phyloP scores from a whole-genome alignment of 106 monocot species.

The Xerophyta viscosa region DNA sequence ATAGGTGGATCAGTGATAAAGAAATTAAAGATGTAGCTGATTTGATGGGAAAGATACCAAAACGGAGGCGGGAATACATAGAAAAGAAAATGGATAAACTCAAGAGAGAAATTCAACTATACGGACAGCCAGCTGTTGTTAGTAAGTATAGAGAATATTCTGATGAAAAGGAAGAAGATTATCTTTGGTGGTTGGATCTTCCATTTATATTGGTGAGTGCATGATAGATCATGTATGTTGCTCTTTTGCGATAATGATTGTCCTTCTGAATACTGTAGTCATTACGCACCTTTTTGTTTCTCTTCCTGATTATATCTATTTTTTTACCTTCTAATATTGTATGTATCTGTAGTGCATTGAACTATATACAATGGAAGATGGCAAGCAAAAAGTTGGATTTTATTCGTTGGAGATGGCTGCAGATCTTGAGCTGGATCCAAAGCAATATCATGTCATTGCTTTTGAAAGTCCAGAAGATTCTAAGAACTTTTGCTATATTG shows the following conservation, averaged over 20 bases:
- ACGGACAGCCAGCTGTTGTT: conserved; percentile 66
- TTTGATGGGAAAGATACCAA: conserved; percentile 46
- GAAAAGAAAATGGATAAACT: conserved; percentile 75
- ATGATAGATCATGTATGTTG: too few species aligned
- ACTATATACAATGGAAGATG: conserved; percentile 64
- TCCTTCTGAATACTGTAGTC: neutral
- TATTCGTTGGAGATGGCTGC: conserved; percentile 87
- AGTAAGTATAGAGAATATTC: conserved; percentile 83
- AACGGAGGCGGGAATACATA: conserved; percentile 49
- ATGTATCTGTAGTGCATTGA: conserved; percentile 61
- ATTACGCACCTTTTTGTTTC: neutral
- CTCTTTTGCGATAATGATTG: too few species aligned
- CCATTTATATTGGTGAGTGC: conserved; percentile 56
- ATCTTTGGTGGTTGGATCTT: conserved; percentile 88
- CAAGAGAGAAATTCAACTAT: conserved; percentile 61
- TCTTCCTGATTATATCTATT: neutral
- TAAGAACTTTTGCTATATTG: conserved; percentile 74
- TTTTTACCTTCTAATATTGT: neutral
- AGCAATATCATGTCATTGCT: conserved; percentile 83
- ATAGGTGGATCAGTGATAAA: conserved; percentile 71
- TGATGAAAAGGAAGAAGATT: conserved; percentile 68
- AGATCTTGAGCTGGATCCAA: conserved; percentile 72
- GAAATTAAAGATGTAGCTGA: conserved; percentile 50
- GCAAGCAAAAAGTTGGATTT: conserved; percentile 54
- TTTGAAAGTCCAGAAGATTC: conserved; percentile 78